Evolutionary conservation across 106 monocot species (phyloP).

Genomic region (Dendrobium chrysotoxum): DNA sequence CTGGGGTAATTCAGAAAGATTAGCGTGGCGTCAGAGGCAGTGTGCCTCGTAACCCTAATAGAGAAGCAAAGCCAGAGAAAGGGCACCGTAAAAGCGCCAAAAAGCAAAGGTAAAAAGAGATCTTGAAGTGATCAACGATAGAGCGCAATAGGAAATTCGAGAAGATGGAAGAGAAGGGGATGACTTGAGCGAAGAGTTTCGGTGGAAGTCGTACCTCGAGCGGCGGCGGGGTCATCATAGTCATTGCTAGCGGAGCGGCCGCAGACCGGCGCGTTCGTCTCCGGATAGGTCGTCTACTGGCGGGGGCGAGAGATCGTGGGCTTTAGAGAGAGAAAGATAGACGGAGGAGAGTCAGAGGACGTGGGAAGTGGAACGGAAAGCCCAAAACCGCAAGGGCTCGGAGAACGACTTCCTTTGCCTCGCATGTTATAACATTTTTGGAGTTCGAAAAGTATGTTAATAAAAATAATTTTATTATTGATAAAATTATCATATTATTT

Average conservation of each 20-base stretch:
- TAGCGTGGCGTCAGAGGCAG: not conserved
- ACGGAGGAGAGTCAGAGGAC: not conserved
- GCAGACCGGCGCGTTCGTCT: slow-evolving; percentile 1
- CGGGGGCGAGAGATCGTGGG: not conserved
- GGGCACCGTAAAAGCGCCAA: not conserved
- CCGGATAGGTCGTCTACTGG: not conserved
- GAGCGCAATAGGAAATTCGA: not conserved
- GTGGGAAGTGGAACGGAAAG: not conserved
- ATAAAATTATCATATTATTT: not conserved
- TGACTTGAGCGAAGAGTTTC: not conserved
- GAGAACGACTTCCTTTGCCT: not conserved
- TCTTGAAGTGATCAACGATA: not conserved
- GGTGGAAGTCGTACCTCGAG: slow-evolving; percentile 14
- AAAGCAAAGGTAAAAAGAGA: not conserved
- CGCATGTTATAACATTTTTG: not conserved
- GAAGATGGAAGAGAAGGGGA: not conserved
- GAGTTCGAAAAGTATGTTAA: not conserved
- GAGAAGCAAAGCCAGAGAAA: not conserved
- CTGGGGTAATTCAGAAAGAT: not conserved
- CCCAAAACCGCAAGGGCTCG: not conserved
- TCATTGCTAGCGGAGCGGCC: slow-evolving; percentile 4
- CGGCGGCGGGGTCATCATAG: slow-evolving; percentile 32
- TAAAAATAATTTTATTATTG: not conserved
- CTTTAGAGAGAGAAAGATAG: slow-evolving; percentile 2
- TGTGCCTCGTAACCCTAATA: slow-evolving; percentile 2